phyloP scores from a whole-genome alignment of 352 stramenopile species.

The Pythium vanterpoolii region DNA sequence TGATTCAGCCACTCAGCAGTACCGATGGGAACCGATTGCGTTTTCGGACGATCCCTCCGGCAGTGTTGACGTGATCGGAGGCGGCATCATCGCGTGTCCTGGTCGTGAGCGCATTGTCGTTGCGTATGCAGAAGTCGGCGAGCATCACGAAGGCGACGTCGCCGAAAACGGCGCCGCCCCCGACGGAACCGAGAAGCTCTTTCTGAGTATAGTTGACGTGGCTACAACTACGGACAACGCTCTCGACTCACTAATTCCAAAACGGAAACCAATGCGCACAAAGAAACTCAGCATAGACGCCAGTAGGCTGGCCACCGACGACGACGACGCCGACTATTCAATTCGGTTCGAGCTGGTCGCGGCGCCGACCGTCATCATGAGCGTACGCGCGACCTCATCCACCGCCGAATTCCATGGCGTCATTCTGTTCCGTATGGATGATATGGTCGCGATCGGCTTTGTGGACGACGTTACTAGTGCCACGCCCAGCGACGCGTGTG shows the following conservation, averaged over 20 bases:
- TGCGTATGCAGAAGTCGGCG: constrained; percentile 41
- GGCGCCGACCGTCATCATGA: constrained; percentile 51
- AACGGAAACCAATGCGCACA: constrained; percentile 9
- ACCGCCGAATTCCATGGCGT: constrained; percentile 46
- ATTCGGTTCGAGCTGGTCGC: constrained; percentile 56
- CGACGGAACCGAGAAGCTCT: constrained; percentile 18
- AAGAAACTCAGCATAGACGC: constrained; percentile 7
- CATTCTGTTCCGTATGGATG: constrained; percentile 54
- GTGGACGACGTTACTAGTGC: constrained; percentile 29
- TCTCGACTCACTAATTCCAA: background rate
- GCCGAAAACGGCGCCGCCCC: background rate
- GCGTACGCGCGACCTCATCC: constrained; percentile 30
- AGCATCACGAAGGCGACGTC: constrained; percentile 11
- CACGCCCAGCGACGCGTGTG: constrained; percentile 26
- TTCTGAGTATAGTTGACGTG: constrained; percentile 17
- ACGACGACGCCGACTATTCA: constrained; percentile 8
- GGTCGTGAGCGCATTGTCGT: constrained; percentile 38
- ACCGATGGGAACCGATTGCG: constrained; percentile 35
- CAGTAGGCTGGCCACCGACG: background rate
- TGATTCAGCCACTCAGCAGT: constrained; percentile 23
- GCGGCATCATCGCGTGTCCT: constrained; percentile 42
- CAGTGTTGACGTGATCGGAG: constrained; percentile 39
- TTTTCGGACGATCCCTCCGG: constrained; percentile 24
- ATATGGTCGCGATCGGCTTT: constrained; percentile 61
- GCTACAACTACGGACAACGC: background rate